Conservation (phyloP, 257 asterid species). For the Primulina tabacum region DNA sequence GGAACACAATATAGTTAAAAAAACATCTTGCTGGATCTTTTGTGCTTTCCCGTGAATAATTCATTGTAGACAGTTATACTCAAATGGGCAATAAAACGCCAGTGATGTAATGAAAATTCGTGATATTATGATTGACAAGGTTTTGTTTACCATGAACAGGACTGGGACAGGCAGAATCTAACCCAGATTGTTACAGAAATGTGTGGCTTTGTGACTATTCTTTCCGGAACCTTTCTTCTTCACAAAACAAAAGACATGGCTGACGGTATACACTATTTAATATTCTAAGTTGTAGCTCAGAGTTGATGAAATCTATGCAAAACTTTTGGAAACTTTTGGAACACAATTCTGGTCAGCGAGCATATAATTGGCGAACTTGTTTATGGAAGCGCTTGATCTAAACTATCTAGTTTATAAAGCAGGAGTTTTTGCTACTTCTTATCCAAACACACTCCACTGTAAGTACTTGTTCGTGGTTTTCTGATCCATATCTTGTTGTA, state of each 20-base stretch:
- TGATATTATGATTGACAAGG: neutral
- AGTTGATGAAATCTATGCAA: neutral
- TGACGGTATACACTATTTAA: constrained; percentile 43
- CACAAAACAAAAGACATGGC: constrained; percentile 99
- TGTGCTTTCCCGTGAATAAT: neutral
- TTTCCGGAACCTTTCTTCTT: constrained; percentile 93
- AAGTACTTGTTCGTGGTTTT: neutral
- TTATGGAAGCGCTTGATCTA: neutral
- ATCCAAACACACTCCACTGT: neutral
- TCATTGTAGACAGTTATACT: neutral
- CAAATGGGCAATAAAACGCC: neutral
- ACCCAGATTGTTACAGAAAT: constrained; percentile 92
- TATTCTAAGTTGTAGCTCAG: neutral
- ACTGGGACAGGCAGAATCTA: constrained; percentile 93
- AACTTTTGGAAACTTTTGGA: neutral
- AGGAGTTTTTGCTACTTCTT: neutral
- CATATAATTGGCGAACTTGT: neutral
- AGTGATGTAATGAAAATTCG: neutral
- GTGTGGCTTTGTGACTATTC: constrained; percentile 96
- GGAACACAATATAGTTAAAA: neutral
- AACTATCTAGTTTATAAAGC: neutral
- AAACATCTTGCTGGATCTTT: neutral
- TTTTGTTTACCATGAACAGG: constrained; percentile 43
- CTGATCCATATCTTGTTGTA: constrained; percentile 21
- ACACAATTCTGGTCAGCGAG: neutral